Evolutionary conservation across 1,284 basidiomycete genomes (phyloP), one percentile per base, ranked within the genome.

Genomic region (Moniliella sp.): DNA sequence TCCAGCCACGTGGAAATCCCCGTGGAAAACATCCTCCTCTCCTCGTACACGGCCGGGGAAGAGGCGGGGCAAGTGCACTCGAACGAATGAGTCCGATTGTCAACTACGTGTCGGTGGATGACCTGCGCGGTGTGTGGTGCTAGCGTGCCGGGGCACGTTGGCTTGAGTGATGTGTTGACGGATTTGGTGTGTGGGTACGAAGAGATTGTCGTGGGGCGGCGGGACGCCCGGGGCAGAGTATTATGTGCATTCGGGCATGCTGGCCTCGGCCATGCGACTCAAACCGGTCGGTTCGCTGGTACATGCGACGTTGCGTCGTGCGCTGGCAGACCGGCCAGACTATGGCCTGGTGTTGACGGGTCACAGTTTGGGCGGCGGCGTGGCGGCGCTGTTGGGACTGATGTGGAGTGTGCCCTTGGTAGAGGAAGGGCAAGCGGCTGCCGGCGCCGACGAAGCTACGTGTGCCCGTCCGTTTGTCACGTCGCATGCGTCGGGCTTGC

Each of bases 401-500:
- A 23, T 23, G 21, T 23, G 21, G 21, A 23, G 21, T n/a, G n/a
- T n/a, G n/a, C n/a, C n/a, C n/a, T n/a, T n/a, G n/a, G n/a, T n/a
- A n/a, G n/a, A n/a, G n/a, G n/a, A n/a, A n/a, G n/a, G n/a, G n/a
- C n/a, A n/a, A n/a, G n/a, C n/a, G n/a, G 37, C 55, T 2, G 42
- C 48, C 9, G 34, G 41, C 7, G 64, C 64, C 33, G 26, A 48
- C 5, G 32, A 44, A 25, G n/a, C n/a, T n/a, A n/a, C n/a, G n/a
- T n/a, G n/a, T n/a, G n/a, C n/a, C n/a, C n/a, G n/a, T n/a, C 60
- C 61, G 0, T 69, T 68, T 39, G 66, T 69, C 28, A 69, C 67
- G 1, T 46, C 42, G 1, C 21, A 44, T n/a, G 36, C 36, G 19
- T 43, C 42, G 9, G 66, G 65, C 2, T 46, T 69, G 1, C 66